phyloP scores from a whole-genome alignment of 805 yeast genomes.

The Schwanniomyces vanrijiae region DNA sequence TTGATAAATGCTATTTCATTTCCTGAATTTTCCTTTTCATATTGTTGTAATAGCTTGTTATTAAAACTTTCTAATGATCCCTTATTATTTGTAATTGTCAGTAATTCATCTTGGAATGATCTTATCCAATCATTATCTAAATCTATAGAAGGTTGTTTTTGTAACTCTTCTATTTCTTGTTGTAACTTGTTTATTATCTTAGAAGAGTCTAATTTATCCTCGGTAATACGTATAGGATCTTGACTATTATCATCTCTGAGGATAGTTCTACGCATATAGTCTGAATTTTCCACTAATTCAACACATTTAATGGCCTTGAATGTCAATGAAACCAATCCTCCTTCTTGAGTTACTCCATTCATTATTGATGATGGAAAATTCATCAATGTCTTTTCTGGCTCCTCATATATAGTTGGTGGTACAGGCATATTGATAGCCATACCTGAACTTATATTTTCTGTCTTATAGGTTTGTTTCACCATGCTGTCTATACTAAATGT shows the following conservation, averaged over 20 bases:
- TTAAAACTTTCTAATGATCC: slow-evolving; percentile 14
- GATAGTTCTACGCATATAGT: slow-evolving; percentile 29
- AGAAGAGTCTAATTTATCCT: slow-evolving; percentile 14
- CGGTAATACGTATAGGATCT: slow-evolving; percentile 16
- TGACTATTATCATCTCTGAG: slow-evolving; percentile 14
- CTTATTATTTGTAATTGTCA: slow-evolving; percentile 13
- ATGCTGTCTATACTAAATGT: not conserved
- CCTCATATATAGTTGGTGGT: slow-evolving; percentile 13
- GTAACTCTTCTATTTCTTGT: slow-evolving; percentile 17
- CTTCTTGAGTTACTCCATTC: slow-evolving; percentile 41
- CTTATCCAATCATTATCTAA: slow-evolving; percentile 3
- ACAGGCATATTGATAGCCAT: slow-evolving; percentile 7
- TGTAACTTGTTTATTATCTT: slow-evolving; percentile 17
- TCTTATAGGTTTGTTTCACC: slow-evolving; percentile 6
- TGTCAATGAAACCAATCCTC: slow-evolving; percentile 41
- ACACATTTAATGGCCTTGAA: slow-evolving; percentile 40
- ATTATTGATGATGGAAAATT: slow-evolving; percentile 32
- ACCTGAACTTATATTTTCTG: slow-evolving; percentile 6
- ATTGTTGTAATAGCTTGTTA: slow-evolving; percentile 12
- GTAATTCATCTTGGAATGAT: slow-evolving; percentile 9
- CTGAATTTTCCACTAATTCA: slow-evolving; percentile 34
- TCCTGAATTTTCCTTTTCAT: slow-evolving; percentile 14
- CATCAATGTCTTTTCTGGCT: slow-evolving; percentile 19
- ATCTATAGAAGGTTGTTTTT: not conserved
- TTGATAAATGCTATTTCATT: slow-evolving; percentile 15